Percentiles rank a stretch among this genome's conserved stretches.
Evolutionary conservation across 306 rosid genomes (phyloP).

Genomic region (Lathyrus aphaca): DNA sequence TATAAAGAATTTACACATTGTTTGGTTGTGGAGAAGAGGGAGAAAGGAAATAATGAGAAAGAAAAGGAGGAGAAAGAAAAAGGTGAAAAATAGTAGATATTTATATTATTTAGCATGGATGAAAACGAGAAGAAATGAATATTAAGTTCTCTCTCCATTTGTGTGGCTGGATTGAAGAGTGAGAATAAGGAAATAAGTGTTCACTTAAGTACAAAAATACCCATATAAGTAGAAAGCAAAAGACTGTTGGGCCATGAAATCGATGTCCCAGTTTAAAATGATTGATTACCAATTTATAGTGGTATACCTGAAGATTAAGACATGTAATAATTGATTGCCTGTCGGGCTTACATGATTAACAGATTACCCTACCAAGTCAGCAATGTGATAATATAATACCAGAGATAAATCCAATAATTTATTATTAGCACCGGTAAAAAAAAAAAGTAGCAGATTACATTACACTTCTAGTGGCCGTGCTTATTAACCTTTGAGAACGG

Average conservation of each 20-base stretch:
- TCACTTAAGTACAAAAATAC: neutral
- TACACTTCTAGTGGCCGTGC: neutral
- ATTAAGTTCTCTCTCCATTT: neutral
- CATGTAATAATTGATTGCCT: neutral
- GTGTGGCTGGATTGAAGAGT: slow-evolving; percentile 1
- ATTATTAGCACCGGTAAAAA: neutral
- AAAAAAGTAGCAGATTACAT: neutral
- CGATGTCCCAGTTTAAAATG: neutral
- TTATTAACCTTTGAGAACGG: slow-evolving; percentile 11
- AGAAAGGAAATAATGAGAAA: neutral
- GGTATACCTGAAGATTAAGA: slow-evolving; percentile 3
- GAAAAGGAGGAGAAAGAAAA: slow-evolving; percentile 7
- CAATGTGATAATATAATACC: neutral
- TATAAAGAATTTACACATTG: neutral
- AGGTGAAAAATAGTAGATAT: neutral
- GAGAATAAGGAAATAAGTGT: neutral
- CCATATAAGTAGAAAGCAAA: slow-evolving; percentile 5
- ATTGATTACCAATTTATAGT: neutral
- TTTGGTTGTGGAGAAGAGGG: slow-evolving; percentile 19
- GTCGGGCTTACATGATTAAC: neutral
- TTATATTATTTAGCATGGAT: neutral
- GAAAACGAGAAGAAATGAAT: neutral
- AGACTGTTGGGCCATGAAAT: neutral
- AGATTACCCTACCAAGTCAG: slow-evolving; percentile 1
- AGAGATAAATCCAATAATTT: neutral